Conservation (phyloP, 1,284 basidiomycete genomes). For the Rhodotorula sp. region DNA sequence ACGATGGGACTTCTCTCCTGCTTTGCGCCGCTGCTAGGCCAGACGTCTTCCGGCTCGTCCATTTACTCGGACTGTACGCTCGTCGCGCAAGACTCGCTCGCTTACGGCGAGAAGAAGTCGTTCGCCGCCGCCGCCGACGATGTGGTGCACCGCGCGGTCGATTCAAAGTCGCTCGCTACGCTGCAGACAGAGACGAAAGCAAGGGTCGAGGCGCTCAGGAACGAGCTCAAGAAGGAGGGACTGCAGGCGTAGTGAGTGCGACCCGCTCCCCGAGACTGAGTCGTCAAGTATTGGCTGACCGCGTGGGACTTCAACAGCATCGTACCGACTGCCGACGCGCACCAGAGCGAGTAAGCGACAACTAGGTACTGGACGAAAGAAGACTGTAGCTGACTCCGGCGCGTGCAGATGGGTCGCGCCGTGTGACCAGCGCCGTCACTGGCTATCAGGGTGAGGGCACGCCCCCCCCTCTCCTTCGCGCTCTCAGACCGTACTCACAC, state of each 20-base stretch:
- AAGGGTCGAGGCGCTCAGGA: slow-evolving; percentile 70
- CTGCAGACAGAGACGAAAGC: not conserved
- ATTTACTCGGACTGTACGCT: not conserved
- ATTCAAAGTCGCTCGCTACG: not conserved
- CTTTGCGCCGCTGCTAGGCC: not conserved
- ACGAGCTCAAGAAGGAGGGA: slow-evolving; percentile 87
- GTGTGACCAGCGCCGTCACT: slow-evolving; percentile 79
- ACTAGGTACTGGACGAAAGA: not conserved
- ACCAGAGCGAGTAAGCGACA: slow-evolving; percentile 77
- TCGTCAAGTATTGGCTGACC: not conserved
- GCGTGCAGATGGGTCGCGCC: slow-evolving; percentile 57
- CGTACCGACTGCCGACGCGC: slow-evolving; percentile 56
- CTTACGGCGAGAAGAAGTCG: not conserved
- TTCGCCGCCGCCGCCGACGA: not conserved
- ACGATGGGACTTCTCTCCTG: slow-evolving; percentile 4
- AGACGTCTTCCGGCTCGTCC: not conserved
- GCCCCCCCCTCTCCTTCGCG: no score
- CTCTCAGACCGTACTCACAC: not conserved
- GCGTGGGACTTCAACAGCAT: slow-evolving; percentile 40
- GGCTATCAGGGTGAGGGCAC: slow-evolving; percentile 60
- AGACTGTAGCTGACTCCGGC: not conserved
- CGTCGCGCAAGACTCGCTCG: not conserved
- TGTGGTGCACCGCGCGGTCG: not conserved
- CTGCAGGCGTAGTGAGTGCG: slow-evolving; percentile 74
- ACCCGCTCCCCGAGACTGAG: not conserved